Base-by-base conservation (phyloP, 2,329 filamentous ascomycete species). In the Fusarium sp. region DNA sequence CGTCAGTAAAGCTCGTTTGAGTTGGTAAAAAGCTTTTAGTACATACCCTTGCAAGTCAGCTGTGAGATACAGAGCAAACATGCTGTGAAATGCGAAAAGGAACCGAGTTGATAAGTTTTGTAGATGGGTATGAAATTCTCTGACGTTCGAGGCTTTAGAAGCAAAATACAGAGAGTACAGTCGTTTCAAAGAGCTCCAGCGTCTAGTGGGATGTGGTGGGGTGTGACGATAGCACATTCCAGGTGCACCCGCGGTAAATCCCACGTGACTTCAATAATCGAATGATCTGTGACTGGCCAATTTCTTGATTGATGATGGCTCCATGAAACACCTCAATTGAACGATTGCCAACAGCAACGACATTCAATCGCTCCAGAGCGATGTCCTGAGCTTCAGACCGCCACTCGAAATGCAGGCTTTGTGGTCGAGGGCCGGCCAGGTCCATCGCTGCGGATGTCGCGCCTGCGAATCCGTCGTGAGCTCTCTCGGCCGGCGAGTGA, bases 11-110 rank as follows among this genome's bases (percentile, higher is more conserved):
- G 63, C 48, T 63, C 52, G 35, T 39, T 59, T 58, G 33, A 39
- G 52, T 45, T 27, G 23, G 33, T 16, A 14, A 38, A 56, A 48
- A 42, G 27, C 23, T 58, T 27, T 39, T 21, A 41, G 15, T 85
- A 31, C 51, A 69, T 84, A 93, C 92, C 92, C 92, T 64, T 86
- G 85, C 68, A 94, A 81, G 78, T 94, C 92, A 9, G 92, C 92
- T 38, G 86, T 92, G 41, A 94, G 82, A 54, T 85, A 85, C 35
- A 94, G 85, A 51, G 89, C 87, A 74, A 91, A 88, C 92, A 94
- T 93, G 11, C 64, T 83, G 70, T 83, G 70, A 63, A 27, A 44
- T 23, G 15, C 52, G 33, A 31, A 18, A 31, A 42, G 18, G 7
- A 21, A 25, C 7, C 29, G 31, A 25, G 41, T 9, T 18, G 12